Conservation (phyloP, 768 basidiomycete species). For the Lactifluus rugatus region DNA sequence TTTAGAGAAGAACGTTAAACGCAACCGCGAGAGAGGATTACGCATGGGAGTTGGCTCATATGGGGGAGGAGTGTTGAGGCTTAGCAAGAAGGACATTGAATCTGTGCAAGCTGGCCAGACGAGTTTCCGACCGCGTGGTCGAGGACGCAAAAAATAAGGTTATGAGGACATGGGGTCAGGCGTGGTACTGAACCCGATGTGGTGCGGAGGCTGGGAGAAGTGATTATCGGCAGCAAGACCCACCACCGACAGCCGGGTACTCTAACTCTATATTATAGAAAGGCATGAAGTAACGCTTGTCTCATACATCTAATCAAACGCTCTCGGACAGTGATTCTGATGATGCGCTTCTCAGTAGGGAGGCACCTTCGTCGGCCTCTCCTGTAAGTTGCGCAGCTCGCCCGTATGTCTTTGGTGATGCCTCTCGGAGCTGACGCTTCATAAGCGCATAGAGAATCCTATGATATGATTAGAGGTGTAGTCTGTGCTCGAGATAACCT, state of each 20-base stretch:
- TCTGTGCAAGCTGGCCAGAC: constrained; percentile 25
- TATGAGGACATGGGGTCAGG: constrained; percentile 20
- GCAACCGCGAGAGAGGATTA: constrained; percentile 54
- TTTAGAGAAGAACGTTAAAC: constrained; percentile 24
- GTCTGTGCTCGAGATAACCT: neutral
- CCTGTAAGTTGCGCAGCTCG: constrained; percentile 52
- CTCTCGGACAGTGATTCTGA: constrained; percentile 21
- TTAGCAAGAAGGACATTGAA: constrained; percentile 52
- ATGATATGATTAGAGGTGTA: constrained; percentile 13
- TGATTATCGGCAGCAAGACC: neutral
- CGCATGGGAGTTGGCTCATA: constrained; percentile 75
- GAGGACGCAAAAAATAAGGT: constrained; percentile 23
- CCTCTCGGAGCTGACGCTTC: constrained; percentile 41
- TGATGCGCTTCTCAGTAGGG: constrained; percentile 34
- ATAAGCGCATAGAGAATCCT: constrained; percentile 63
- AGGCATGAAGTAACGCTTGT: neutral
- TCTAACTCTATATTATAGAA: neutral
- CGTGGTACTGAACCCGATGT: neutral
- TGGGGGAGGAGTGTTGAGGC: constrained; percentile 54
- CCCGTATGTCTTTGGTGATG: constrained; percentile 41
- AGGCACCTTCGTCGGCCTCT: constrained; percentile 50
- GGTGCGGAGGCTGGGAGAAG: neutral
- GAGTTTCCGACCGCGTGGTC: constrained; percentile 11
- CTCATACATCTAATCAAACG: neutral
- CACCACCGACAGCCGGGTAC: neutral